Base-by-base conservation (phyloP, 805 yeast genomes). In the Komagataella populi region DNA sequence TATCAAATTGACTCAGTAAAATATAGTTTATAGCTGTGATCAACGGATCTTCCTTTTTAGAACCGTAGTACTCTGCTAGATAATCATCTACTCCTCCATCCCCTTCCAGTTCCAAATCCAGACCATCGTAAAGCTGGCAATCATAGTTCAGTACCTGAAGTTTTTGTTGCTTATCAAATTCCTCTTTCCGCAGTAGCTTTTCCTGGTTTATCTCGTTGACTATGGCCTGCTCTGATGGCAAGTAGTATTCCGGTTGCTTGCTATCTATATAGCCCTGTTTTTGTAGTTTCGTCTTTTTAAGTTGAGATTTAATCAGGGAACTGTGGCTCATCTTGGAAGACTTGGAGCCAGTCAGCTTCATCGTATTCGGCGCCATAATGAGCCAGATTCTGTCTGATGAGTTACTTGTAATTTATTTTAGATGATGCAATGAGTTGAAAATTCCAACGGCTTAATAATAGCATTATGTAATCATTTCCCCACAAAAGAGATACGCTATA, bases 11-110 rank as follows among this genome's bases (percentile, higher is more conserved):
- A 23, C 49, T 18, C 30, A 50, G 53, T 17, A 55, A 48, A 10
- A 64, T 45, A 45, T 56, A 57, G 30, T 52, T 45, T 6, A 64
- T 56, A 12, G 60, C 56, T 12, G 36, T 45, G 14, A 58, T 17
- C 4, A 63, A 14, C 3, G 44, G 44, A 36, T 48, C 49, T n/a
- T 23, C 23, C 14, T n/a, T 6, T 12, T 30, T n/a, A 14, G 44
- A 7, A 30, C 39, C 36, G 49, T 18, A 43, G 20, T 48, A 20
- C 12, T 16, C 49, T 8, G 45, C 45, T 5, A 48, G 45, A 16
- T 47, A 36, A 16, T 47, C 49, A 14, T 47, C 49, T 8, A 16
- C 24, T 6, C 17, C 44, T n/a, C 44, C 44, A 8, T 22, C 16
- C 17, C 16, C 50, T 23, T 45, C 18, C 30, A 45, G 17, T n/a